Percentiles rank a stretch among this genome's conserved stretches.
Conservation (phyloP, 495 filamentous ascomycete species). For the Annulohypoxylon nitens region DNA sequence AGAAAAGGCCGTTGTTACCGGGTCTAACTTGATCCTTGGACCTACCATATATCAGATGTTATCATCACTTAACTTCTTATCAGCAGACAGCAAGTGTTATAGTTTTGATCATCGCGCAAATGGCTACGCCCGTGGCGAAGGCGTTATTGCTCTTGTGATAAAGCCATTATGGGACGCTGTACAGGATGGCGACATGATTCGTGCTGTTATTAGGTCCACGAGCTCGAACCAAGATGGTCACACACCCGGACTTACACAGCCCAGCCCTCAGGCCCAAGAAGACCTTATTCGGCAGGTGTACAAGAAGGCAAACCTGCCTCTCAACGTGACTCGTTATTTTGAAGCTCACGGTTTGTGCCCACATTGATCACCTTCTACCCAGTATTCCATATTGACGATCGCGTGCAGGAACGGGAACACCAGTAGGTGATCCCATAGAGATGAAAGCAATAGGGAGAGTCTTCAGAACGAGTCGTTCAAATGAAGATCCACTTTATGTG, state of each 20-base stretch:
- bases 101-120: conserved; percentile 70
- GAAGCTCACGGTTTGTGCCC: conserved; percentile 56
- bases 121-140: conserved; percentile 75
- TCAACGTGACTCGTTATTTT: conserved; percentile 59
- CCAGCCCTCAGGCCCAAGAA: conserved; percentile 64
- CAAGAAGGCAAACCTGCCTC: conserved; percentile 57
- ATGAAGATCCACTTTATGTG: conserved; percentile 58
- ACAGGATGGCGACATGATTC: conserved; percentile 63
- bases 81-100: conserved; percentile 59
- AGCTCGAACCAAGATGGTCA: conserved; percentile 68
- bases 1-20: conserved; percentile 61
- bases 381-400: neutral
- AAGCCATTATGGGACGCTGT: conserved; percentile 67
- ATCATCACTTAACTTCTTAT: conserved; percentile 53
- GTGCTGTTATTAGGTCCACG: conserved; percentile 69
- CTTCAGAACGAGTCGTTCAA: conserved; percentile 48
- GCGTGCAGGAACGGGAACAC: conserved; percentile 63
- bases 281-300: conserved; percentile 64
- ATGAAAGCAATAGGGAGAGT: conserved; percentile 60
- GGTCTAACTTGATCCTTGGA: conserved; percentile 62
- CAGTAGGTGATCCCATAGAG: conserved; percentile 69
- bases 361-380: neutral
- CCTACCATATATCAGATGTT: conserved; percentile 54
- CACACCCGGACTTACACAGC: conserved; percentile 64
- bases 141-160: conserved; percentile 63